Evolutionary conservation across 2,329 filamentous ascomycete species (phyloP).

Genomic region (Aspergillus ochraceus): DNA sequence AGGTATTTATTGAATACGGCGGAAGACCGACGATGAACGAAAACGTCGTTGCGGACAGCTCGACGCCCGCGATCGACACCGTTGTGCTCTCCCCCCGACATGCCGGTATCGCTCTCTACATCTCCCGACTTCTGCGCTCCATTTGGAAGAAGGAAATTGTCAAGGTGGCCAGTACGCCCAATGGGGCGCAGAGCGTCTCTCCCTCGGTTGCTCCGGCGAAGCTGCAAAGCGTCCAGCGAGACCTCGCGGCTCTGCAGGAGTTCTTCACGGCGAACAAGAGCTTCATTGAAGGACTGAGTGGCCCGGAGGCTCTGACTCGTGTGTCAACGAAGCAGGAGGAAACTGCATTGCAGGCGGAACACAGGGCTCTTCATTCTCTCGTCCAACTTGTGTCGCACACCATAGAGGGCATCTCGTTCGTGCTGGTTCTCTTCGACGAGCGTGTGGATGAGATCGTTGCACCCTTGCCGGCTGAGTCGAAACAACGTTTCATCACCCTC

Average conservation of each 20-base stretch:
- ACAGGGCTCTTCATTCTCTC: slow-evolving; percentile 84
- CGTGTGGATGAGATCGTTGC: slow-evolving; percentile 83
- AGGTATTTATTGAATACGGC: slow-evolving; percentile 88
- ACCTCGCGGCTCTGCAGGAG: slow-evolving; percentile 72
- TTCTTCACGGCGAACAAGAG: slow-evolving; percentile 87
- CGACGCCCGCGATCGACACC: slow-evolving; percentile 70
- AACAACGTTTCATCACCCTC: slow-evolving; percentile 69
- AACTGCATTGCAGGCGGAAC: slow-evolving; percentile 87
- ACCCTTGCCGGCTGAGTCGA: slow-evolving; percentile 68
- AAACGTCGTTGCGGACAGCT: slow-evolving; percentile 63
- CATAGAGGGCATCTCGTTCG: slow-evolving; percentile 94
- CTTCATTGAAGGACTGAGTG: slow-evolving; percentile 92
- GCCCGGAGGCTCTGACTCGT: slow-evolving; percentile 78
- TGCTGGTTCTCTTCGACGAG: slow-evolving; percentile 92
- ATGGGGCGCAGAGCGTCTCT: slow-evolving; percentile 62
- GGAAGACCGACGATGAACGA: slow-evolving; percentile 84
- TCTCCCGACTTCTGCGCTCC: slow-evolving; percentile 81
- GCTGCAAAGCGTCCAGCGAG: slow-evolving; percentile 74
- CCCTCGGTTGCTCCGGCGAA: slow-evolving; percentile 69
- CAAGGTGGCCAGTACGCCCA: slow-evolving; percentile 52
- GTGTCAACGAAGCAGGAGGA: slow-evolving; percentile 84
- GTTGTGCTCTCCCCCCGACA: slow-evolving; percentile 87
- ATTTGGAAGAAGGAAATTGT: slow-evolving; percentile 84
- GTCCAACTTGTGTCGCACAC: slow-evolving; percentile 85
- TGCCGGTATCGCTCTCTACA: slow-evolving; percentile 82